Evolutionary conservation across 192 early-diverging fungal species (phyloP).

Genomic region (Gaertneriomyces semiglobifer): DNA sequence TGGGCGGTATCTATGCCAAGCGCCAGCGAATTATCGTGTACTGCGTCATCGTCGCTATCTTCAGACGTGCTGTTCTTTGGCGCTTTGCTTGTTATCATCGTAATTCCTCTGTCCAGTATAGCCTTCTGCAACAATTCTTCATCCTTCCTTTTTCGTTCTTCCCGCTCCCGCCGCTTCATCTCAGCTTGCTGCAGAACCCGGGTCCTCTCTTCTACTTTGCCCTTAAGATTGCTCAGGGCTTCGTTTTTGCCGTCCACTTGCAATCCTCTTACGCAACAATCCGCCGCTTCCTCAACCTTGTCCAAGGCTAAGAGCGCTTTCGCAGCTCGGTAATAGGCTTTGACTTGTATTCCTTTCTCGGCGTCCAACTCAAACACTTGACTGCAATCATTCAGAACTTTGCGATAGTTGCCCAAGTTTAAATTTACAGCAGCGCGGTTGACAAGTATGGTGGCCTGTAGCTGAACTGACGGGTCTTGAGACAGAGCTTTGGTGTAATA

Average conservation of each 20-base stretch:
- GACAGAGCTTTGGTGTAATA: slow-evolving; percentile 87
- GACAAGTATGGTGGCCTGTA: slow-evolving; percentile 76
- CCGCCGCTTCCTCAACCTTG: slow-evolving; percentile 76
- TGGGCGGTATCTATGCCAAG: slow-evolving; percentile 38
- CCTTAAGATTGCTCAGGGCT: slow-evolving; percentile 36
- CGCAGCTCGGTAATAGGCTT: slow-evolving; percentile 88
- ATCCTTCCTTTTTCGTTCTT: slow-evolving; percentile 41
- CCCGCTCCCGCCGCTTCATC: slow-evolving; percentile 47
- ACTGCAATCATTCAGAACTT: slow-evolving; percentile 85
- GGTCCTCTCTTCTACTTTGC: slow-evolving; percentile 42
- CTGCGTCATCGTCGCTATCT: too few species aligned
- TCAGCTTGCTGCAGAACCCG: slow-evolving; percentile 40
- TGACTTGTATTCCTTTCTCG: slow-evolving; percentile 61
- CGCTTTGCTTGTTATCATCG: slow-evolving; percentile 7
- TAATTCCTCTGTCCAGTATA: slow-evolving; percentile 40
- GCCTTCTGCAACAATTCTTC: slow-evolving; percentile 45
- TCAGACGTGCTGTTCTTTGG: neutral
- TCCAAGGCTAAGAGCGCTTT: slow-evolving; percentile 78
- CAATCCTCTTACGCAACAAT: slow-evolving; percentile 79
- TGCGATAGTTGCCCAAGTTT: slow-evolving; percentile 81
- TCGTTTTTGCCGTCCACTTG: slow-evolving; percentile 57
- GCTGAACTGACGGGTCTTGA: slow-evolving; percentile 56
- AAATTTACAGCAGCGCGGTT: slow-evolving; percentile 94
- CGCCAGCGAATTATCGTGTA: too few species aligned
- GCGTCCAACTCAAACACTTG: slow-evolving; percentile 74